Percentiles rank a stretch among this genome's conserved stretches.
Evolutionary conservation across 108 stramenopile genomes (phyloP).

Genomic region (Hondaea fermentalgiana): DNA sequence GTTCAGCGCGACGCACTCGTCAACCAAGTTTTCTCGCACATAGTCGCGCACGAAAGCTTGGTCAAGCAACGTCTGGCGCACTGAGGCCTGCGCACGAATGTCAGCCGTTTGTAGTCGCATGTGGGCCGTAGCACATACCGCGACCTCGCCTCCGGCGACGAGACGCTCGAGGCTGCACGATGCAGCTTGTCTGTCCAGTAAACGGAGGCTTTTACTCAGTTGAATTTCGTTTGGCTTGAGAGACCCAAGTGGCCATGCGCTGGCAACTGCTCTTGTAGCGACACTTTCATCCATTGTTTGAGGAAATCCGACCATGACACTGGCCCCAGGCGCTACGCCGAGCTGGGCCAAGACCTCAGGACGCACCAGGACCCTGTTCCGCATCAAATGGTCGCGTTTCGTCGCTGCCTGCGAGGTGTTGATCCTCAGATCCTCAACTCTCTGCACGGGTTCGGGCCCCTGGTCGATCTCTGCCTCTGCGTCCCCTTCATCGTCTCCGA

Average conservation of each 20-base stretch:
- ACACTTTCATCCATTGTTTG: neutral
- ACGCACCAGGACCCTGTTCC: neutral
- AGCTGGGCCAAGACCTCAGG: neutral
- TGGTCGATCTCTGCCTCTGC: neutral
- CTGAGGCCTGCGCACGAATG: neutral
- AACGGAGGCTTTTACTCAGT: neutral
- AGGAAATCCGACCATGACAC: neutral
- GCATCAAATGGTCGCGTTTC: neutral
- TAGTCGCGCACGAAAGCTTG: neutral
- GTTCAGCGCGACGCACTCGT: neutral
- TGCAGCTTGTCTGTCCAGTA: neutral
- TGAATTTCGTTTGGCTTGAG: neutral
- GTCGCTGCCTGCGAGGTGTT: neutral
- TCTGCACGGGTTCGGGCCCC: neutral
- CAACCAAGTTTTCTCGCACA: neutral
- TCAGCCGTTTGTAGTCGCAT: neutral
- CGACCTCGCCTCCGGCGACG: too few relatives aligned
- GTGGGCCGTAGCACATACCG: neutral
- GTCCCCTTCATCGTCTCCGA: neutral
- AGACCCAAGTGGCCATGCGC: neutral
- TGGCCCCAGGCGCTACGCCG: neutral
- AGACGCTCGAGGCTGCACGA: neutral
- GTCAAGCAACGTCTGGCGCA: neutral
- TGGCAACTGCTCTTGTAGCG: neutral
- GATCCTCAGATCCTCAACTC: neutral